Percentiles rank a stretch among this genome's conserved stretches.
These are phyloP conservation scores for Eimeria nieschulzi DNA, from an alignment of 169 alveolate species.

Conservation along the genomic window DNA sequence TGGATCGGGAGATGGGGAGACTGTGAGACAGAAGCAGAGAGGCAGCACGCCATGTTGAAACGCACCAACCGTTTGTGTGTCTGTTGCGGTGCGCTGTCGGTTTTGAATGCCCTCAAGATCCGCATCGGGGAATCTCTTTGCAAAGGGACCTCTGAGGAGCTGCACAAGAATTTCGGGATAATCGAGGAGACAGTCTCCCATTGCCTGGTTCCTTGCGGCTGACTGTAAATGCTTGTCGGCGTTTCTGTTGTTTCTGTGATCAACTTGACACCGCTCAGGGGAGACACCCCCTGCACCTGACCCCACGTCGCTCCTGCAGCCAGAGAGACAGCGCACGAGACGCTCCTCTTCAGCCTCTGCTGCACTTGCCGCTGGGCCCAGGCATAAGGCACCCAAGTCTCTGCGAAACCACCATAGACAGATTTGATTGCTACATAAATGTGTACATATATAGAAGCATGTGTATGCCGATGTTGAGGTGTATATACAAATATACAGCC, in stretches of 20 bases:
- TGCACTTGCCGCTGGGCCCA: constrained; percentile 24
- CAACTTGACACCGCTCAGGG: neutral
- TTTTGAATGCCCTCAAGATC: neutral
- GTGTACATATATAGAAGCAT: neutral
- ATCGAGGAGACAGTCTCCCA: constrained; percentile 15
- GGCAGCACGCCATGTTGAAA: no score
- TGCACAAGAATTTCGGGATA: constrained; percentile 17
- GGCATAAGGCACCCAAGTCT: constrained; percentile 2
- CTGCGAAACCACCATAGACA: neutral
- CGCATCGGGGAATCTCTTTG: neutral
- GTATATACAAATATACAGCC: no score
- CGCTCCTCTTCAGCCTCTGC: constrained; percentile 17
- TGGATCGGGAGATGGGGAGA: no score
- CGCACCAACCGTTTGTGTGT: no score
- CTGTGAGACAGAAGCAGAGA: no score
- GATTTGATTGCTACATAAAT: no score
- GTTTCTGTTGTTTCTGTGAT: constrained; percentile 1
- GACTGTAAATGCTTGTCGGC: neutral
- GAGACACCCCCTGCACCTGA: neutral
- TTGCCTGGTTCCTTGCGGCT: neutral
- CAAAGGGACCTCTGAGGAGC: constrained; percentile 19
- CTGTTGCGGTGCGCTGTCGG: no score
- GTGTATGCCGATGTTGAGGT: neutral
- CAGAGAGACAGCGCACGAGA: neutral
- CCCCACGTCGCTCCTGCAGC: neutral